Base-by-base conservation (phyloP, 768 basidiomycete genomes). In the Boletus edulis region DNA sequence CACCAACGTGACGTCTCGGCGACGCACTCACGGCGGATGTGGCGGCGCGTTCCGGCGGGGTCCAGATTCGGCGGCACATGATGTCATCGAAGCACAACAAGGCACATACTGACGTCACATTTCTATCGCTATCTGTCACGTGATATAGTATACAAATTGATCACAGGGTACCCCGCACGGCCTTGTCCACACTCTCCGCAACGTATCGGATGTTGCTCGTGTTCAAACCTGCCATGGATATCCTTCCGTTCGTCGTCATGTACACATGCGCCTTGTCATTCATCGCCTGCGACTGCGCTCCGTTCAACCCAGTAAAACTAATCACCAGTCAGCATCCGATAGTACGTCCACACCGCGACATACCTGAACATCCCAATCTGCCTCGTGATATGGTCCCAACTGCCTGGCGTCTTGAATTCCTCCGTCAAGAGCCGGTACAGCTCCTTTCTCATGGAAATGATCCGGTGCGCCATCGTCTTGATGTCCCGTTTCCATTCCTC, bases 321-420 rank as follows among this genome's bases (percentile, higher is more conserved):
- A 59, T 18, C 22, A 4, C 37, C 46, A 35, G 20, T 66, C 56
- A 67, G 68, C 54, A 42, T 40, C 13, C 29, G 1, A 20, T 10
- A 13, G 38, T 12, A 47, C 39, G 22, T 38, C 46, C 34, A 17
- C 20, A 29, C 4, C 11, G 13, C 43, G 15, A 65, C 78, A 56
- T 69, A 93, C 85, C 90, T 93, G 80, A 95, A 97, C 95, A 96
- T 97, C 53, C 95, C 96, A 72, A 98, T 98, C 78, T 98, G 97
- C 49, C 84, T 82, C 63, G 88, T 76, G 65, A 99, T 96, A 73
- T 98, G 96, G n/a, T 87, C 83, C 97, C 97, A 99, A 66, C 84
- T 85, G 7, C 94, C 93, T 4, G 94, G 94, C 48, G 92, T 95
- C 66, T 89, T 81, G 60, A 93, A 72, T 69, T 89, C 86, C 59